Conservation (phyloP, 768 basidiomycete genomes). For the Trametes meyenii region DNA sequence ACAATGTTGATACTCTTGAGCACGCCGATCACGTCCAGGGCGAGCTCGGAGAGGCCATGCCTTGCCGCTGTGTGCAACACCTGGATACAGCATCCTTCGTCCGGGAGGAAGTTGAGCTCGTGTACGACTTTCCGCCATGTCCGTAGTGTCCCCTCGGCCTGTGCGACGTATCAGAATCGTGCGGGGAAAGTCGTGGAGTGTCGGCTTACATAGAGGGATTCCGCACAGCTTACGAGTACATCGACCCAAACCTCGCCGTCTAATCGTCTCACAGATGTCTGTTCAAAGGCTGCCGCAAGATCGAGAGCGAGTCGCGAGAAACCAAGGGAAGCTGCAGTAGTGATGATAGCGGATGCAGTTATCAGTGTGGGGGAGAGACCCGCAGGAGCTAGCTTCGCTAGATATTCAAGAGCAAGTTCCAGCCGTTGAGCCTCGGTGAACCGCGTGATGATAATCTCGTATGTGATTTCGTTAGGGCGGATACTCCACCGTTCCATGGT, state of each 20-base stretch:
- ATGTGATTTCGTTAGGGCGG: slow-evolving; percentile 54
- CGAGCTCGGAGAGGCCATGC: slow-evolving; percentile 70
- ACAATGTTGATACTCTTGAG: slow-evolving; percentile 51
- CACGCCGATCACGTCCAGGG: slow-evolving; percentile 61
- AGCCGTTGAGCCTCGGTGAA: slow-evolving; percentile 51
- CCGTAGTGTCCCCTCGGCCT: slow-evolving; percentile 68
- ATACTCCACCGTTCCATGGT: slow-evolving; percentile 56
- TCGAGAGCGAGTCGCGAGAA: slow-evolving; percentile 73
- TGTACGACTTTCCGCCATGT: slow-evolving; percentile 66
- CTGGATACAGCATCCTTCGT: slow-evolving; percentile 73
- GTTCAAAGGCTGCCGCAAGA: slow-evolving; percentile 63
- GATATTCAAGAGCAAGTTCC: slow-evolving; percentile 64
- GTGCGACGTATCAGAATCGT: not conserved
- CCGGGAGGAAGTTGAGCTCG: slow-evolving; percentile 56
- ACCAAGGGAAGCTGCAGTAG: slow-evolving; percentile 53
- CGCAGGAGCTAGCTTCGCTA: slow-evolving; percentile 58
- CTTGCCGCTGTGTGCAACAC: slow-evolving; percentile 77
- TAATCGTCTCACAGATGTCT: slow-evolving; percentile 53
- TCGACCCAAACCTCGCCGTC: slow-evolving; percentile 61
- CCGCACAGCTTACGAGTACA: slow-evolving; percentile 67
- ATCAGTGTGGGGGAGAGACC: slow-evolving; percentile 53
- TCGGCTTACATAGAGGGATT: slow-evolving; percentile 64
- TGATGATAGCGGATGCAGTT: slow-evolving; percentile 55
- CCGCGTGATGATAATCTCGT: slow-evolving; percentile 53
- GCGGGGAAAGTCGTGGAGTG: not conserved